Evolutionary conservation across 345 rosid species (phyloP), one percentile per base, ranked within the genome.

Genomic region (Sisymbrium irio): DNA sequence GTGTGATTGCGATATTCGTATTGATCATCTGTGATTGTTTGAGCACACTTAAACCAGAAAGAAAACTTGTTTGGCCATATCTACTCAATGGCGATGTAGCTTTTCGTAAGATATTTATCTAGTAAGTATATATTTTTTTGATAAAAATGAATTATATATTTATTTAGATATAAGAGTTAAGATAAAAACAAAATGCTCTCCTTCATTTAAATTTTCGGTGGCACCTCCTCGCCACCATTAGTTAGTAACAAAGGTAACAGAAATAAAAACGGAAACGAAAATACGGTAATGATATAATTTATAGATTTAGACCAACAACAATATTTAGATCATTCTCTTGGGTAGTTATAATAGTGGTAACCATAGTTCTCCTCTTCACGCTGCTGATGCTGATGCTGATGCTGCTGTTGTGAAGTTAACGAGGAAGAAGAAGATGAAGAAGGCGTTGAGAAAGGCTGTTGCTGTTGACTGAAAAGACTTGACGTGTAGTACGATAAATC

Each of bases 401-500:
- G 54, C 28, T 49, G 55, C 30, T 20, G 55, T 20, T 49, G 55
- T 20, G 67, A 65, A 49, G 44, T 17, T 22, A 58, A 56, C 74
- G 83, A 59, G 7, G 84, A 71, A 9, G 88, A 69, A 3, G 78
- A 82, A 14, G 74, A 67, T 8, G 87, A 62, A 5, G 87, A 79
- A 30, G 77, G 62, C 37, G 79, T 72, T 4, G 84, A 75, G 65
- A 82, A 50, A 63, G 67, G 78, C 49, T 74, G 62, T 19, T 72
- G 76, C 15, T 83, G 79, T 28, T 70, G 80, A 18, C 71, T 81
- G 30, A 83, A 84, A 61, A 90, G 87, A 72, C 68, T 87, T 0
- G 94, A 88, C 49, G 87, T 80, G 64, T 82, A 81, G 54, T 83
- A 82, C 3, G 86, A 85, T 64, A 88, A 75, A 72, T 84, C 86